Conservation (phyloP, 805 yeast species). For the Grigorovia transvaalensis region DNA sequence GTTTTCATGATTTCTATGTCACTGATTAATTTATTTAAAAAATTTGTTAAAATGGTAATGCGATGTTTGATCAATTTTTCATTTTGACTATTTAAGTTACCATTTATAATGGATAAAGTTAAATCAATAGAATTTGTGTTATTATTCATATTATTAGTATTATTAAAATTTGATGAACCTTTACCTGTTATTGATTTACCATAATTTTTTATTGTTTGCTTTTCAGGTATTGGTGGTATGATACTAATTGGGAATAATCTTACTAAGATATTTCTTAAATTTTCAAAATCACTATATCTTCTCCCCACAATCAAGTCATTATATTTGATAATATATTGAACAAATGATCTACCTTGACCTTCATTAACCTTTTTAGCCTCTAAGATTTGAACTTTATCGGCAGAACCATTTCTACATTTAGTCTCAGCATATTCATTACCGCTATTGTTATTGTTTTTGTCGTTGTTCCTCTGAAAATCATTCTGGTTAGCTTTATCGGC, state of each 20-base stretch:
- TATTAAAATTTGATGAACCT: constrained; percentile 14
- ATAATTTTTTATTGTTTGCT: constrained; percentile 37
- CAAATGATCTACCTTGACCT: constrained; percentile 29
- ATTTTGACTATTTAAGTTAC: constrained; percentile 21
- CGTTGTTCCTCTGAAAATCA: background rate
- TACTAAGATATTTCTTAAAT: constrained; percentile 56
- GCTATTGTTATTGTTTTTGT: background rate
- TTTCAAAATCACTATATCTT: constrained; percentile 87
- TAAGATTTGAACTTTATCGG: constrained; percentile 16
- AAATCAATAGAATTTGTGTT: constrained; percentile 24
- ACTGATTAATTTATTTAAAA: constrained; percentile 22
- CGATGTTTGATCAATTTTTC: constrained; percentile 29
- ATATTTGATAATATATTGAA: constrained; percentile 68
- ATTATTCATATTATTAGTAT: constrained; percentile 5
- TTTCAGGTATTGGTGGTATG: constrained; percentile 92
- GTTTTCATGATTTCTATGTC: constrained; percentile 23
- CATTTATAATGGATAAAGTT: constrained; percentile 24
- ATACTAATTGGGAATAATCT: constrained; percentile 71
- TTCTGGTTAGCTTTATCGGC: background rate
- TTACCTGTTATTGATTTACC: constrained; percentile 24
- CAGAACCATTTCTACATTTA: no score
- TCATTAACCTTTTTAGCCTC: constrained; percentile 26
- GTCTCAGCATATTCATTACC: background rate
- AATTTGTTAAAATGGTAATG: constrained; percentile 26
- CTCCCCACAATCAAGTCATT: constrained; percentile 50